These are phyloP conservation scores for Eugenia klotzschiana DNA, from an alignment of 441 rosid genomes.

Conservation along the genomic window DNA sequence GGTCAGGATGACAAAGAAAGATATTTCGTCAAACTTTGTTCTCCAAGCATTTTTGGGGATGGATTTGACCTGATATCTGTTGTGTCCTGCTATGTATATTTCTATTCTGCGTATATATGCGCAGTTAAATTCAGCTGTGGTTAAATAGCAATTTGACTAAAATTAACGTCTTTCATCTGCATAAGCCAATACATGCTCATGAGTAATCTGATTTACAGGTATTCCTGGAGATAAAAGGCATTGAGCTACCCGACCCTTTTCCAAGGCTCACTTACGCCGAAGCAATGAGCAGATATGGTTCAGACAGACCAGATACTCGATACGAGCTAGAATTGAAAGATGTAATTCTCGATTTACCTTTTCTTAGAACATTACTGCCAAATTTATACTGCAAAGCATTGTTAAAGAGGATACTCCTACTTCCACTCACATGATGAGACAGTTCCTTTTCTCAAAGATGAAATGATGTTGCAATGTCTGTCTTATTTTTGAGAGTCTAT, in stretches of 20 bases:
- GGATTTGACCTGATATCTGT: not conserved
- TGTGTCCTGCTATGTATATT: not conserved
- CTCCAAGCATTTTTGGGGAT: not conserved
- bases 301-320: constrained; percentile 91
- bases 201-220: constrained; percentile 31
- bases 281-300: constrained; percentile 77
- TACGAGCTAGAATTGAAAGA: constrained; percentile 84
- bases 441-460: not conserved
- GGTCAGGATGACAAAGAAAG: not conserved
- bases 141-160: not conserved
- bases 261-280: constrained; percentile 87
- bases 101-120: not conserved
- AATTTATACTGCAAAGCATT: not conserved
- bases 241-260: constrained; percentile 66
- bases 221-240: constrained; percentile 70
- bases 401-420: not conserved
- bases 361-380: not conserved
- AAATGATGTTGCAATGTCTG: not conserved
- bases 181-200: not conserved
- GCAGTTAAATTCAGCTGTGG: not conserved
- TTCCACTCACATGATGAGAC: not conserved
- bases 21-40: not conserved
- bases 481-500: not conserved
- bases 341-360: constrained; percentile 28
- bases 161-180: not conserved